These are phyloP conservation scores for Diplodia scrobiculata DNA, from an alignment of 2,329 filamentous ascomycete genomes.

Conservation along the genomic window DNA sequence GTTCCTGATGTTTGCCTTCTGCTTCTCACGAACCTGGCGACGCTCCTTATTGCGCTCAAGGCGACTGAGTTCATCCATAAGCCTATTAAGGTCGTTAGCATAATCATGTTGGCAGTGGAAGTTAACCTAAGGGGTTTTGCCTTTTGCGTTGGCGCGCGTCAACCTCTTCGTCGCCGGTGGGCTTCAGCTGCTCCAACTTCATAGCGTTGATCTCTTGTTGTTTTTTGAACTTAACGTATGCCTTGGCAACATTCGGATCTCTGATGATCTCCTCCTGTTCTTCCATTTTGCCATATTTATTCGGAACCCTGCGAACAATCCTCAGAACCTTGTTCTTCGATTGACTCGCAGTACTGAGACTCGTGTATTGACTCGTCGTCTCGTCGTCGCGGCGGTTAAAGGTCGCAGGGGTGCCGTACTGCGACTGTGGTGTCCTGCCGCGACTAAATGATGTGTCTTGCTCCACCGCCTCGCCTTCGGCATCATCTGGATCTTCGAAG, in stretches of 20 bases:
- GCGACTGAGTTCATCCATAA: slow-evolving; percentile 75
- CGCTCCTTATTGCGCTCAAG: slow-evolving; percentile 90
- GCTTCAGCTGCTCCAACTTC: slow-evolving; percentile 63
- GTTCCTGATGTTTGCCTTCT: slow-evolving; percentile 64
- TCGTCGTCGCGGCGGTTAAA: slow-evolving; percentile 66
- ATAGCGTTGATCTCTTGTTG: slow-evolving; percentile 70
- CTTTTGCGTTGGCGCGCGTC: slow-evolving; percentile 62
- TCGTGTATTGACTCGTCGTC: slow-evolving; percentile 59
- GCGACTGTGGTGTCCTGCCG: slow-evolving; percentile 66
- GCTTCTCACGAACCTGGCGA: slow-evolving; percentile 84
- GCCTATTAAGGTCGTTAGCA: slow-evolving; percentile 48
- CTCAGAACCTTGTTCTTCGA: slow-evolving; percentile 65
- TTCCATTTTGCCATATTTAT: slow-evolving; percentile 65
- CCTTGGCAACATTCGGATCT: slow-evolving; percentile 82
- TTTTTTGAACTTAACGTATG: slow-evolving; percentile 79
- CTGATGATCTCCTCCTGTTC: slow-evolving; percentile 64
- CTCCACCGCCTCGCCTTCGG: slow-evolving; percentile 51
- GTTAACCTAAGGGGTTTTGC: slow-evolving; percentile 44
- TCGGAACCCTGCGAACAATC: slow-evolving; percentile 70
- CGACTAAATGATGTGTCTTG: slow-evolving; percentile 41
- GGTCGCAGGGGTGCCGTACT: slow-evolving; percentile 61
- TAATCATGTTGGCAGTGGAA: neutral
- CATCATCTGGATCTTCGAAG: slow-evolving; percentile 64
- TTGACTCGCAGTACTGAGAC: slow-evolving; percentile 60
- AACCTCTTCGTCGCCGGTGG: slow-evolving; percentile 67